A percentile compares a stretch with the other conserved stretches of the same genome.
These are phyloP conservation scores for Boletus bicolor DNA, from an alignment of 768 basidiomycete genomes.

Conservation along the genomic window DNA sequence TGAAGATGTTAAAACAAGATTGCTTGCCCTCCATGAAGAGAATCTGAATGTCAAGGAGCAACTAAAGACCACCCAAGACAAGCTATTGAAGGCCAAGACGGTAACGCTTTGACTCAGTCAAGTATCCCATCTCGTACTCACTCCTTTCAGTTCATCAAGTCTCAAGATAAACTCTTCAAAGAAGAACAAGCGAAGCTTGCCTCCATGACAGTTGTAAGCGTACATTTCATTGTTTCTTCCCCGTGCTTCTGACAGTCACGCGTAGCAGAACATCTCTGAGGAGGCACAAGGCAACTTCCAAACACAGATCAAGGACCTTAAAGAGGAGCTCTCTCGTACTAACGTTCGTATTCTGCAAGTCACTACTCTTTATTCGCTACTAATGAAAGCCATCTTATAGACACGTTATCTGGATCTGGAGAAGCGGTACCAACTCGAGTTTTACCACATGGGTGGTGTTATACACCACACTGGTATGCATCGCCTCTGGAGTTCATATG, in stretches of 20 bases:
- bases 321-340: constrained; percentile 58
- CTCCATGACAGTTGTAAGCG: constrained; percentile 43
- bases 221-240: background rate
- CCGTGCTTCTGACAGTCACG: constrained; percentile 4
- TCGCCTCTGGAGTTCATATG: constrained; percentile 58
- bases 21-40: constrained; percentile 77
- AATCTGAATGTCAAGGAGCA: constrained; percentile 69
- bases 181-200: constrained; percentile 67
- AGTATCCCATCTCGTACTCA: background rate
- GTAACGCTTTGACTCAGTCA: constrained; percentile 36
- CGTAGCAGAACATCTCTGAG: constrained; percentile 53
- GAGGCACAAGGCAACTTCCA: constrained; percentile 69
- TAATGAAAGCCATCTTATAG: constrained; percentile 30
- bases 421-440: constrained; percentile 67
- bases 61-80: constrained; percentile 66
- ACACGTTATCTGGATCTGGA: constrained; percentile 52
- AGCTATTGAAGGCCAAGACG: constrained; percentile 74
- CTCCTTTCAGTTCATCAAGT: constrained; percentile 77
- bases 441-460: constrained; percentile 75
- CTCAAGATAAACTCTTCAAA: constrained; percentile 86
- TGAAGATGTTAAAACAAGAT: constrained; percentile 73
- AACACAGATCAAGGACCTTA: constrained; percentile 60
- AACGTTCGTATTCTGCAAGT: constrained; percentile 39
- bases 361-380: background rate
- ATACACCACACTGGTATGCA: constrained; percentile 71